These are phyloP conservation scores for Fusarium sp. DNA, from an alignment of 2,329 filamentous ascomycete species.

Conservation along the genomic window DNA sequence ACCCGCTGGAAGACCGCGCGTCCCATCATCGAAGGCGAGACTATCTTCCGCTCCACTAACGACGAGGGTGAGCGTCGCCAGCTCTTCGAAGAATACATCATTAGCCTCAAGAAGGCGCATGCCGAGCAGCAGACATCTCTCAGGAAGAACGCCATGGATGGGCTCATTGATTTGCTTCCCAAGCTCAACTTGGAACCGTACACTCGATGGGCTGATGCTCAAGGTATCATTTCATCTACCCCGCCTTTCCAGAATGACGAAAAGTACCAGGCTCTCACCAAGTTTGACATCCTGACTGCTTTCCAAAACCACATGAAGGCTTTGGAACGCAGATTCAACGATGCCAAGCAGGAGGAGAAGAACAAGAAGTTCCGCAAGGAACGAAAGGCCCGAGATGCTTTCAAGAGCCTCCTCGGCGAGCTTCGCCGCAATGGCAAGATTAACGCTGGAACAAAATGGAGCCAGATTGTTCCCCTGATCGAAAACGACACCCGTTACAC, in stretches of 20 bases:
- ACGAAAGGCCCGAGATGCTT: slow-evolving; percentile 88
- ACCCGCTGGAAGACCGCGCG: slow-evolving; percentile 97
- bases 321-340: slow-evolving; percentile 92
- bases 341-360: slow-evolving; percentile 90
- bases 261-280: slow-evolving; percentile 88
- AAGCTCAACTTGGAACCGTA: slow-evolving; percentile 90
- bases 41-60: slow-evolving; percentile 92
- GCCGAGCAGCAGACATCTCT: slow-evolving; percentile 80
- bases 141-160: slow-evolving; percentile 86
- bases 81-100: slow-evolving; percentile 93
- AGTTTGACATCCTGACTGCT: slow-evolving; percentile 90
- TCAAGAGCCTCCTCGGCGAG: slow-evolving; percentile 80
- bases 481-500: slow-evolving; percentile 86
- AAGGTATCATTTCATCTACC: slow-evolving; percentile 83
- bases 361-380: slow-evolving; percentile 84
- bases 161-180: slow-evolving; percentile 83
- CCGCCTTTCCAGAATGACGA: slow-evolving; percentile 84
- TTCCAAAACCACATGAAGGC: slow-evolving; percentile 97
- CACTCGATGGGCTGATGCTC: slow-evolving; percentile 93
- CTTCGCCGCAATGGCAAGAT: slow-evolving; percentile 84
- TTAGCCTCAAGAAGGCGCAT: slow-evolving; percentile 85
- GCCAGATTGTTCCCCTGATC: slow-evolving; percentile 80
- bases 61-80: slow-evolving; percentile 89
- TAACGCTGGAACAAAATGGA: slow-evolving; percentile 93
- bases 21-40: slow-evolving; percentile 94